Conservation (phyloP, 805 yeast species). For the Saccharomyces kudriavzevii region DNA sequence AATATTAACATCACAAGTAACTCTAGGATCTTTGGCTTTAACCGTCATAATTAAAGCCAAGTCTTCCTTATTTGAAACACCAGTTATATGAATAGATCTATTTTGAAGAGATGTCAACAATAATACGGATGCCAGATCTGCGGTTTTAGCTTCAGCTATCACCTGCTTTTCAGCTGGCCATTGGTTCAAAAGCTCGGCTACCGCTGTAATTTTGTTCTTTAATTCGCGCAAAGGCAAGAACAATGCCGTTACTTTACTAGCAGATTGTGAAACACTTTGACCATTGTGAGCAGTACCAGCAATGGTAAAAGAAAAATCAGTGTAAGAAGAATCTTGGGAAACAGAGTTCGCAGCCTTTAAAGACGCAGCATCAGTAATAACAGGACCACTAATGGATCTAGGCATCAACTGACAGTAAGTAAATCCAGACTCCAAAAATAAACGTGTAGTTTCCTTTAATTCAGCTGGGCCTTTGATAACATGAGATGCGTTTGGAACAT, state of each 20-base stretch:
- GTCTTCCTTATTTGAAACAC: constrained; percentile 74
- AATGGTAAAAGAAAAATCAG: constrained; percentile 75
- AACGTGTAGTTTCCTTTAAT: constrained; percentile 59
- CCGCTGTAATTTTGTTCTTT: constrained; percentile 63
- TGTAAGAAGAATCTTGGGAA: constrained; percentile 54
- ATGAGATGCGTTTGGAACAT: constrained; percentile 57
- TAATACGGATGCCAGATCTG: constrained; percentile 87
- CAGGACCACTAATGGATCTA: constrained; percentile 49
- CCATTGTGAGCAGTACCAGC: constrained; percentile 74
- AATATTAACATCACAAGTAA: constrained; percentile 84
- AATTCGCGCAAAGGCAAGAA: constrained; percentile 74
- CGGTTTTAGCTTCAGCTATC: constrained; percentile 84
- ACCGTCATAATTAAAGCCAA: constrained; percentile 77
- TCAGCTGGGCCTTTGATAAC: constrained; percentile 40
- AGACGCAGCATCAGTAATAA: constrained; percentile 57
- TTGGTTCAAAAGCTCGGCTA: constrained; percentile 66
- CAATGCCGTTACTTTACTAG: constrained; percentile 65
- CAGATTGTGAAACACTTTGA: constrained; percentile 50
- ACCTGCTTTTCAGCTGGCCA: constrained; percentile 86
- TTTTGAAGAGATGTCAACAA: constrained; percentile 80
- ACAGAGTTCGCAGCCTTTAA: constrained; percentile 50
- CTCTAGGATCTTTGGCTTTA: constrained; percentile 69
- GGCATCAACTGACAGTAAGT: constrained; percentile 79
- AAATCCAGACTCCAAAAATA: constrained; percentile 78
- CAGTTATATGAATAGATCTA: constrained; percentile 82